These are phyloP conservation scores for Apophysomyces sp. DNA, from an alignment of 371 early-diverging fungal species.

Conservation along the genomic window DNA sequence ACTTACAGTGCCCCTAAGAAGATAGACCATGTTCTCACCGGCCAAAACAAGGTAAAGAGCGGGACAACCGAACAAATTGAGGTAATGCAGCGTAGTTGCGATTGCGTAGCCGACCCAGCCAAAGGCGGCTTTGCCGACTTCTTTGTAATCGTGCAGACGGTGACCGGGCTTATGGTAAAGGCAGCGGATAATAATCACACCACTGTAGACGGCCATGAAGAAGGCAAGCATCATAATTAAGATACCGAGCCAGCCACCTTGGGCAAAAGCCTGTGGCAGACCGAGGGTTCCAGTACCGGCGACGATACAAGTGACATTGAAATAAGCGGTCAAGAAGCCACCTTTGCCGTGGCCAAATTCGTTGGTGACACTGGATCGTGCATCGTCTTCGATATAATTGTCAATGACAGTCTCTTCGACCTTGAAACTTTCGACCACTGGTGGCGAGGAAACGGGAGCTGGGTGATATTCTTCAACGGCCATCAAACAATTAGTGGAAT, in stretches of 20 bases:
- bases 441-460: neutral
- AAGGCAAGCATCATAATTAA: conserved; percentile 38
- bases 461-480: conserved; percentile 1
- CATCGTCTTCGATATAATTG: conserved; percentile 33
- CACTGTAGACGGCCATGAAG: conserved; percentile 39
- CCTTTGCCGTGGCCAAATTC: conserved; percentile 42
- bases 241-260: conserved; percentile 49
- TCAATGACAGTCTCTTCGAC: conserved; percentile 37
- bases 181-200: conserved; percentile 36
- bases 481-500: neutral
- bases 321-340: conserved; percentile 47
- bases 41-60: conserved; percentile 81
- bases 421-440: conserved; percentile 15
- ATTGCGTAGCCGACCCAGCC: conserved; percentile 60
- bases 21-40: conserved; percentile 56
- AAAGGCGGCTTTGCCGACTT: conserved; percentile 66
- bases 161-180: conserved; percentile 42
- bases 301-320: conserved; percentile 76
- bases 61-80: conserved; percentile 70
- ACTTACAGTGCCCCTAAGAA: conserved; percentile 40
- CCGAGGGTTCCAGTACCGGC: conserved; percentile 88
- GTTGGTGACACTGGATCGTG: conserved; percentile 13
- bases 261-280: conserved; percentile 47
- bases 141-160: conserved; percentile 59
- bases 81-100: conserved; percentile 64